Evolutionary conservation across 805 yeast species (phyloP).

Genomic region (Metschnikowia noctiluminum): DNA sequence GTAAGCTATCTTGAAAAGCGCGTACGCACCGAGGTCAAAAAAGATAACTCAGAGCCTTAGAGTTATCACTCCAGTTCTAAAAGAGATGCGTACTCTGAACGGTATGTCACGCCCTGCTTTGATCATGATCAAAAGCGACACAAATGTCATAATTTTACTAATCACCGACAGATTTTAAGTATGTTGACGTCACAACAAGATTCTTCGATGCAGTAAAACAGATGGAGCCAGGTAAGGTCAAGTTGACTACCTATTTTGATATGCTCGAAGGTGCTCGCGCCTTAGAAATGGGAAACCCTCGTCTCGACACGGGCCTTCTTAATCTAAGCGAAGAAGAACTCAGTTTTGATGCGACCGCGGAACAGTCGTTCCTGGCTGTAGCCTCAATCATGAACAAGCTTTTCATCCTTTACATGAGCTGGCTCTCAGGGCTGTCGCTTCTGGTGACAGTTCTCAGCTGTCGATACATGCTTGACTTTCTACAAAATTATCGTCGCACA

Average conservation of each 20-base stretch:
- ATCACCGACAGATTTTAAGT: slow-evolving; percentile 1
- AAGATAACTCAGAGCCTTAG: too few relatives aligned
- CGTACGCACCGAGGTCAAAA: too few relatives aligned
- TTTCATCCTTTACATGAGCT: slow-evolving; percentile 53
- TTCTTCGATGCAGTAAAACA: slow-evolving; percentile 35
- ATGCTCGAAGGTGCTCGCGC: slow-evolving; percentile 86
- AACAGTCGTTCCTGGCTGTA: slow-evolving; percentile 39
- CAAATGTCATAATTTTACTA: not conserved
- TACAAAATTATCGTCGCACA: slow-evolving; percentile 35
- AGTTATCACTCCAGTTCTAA: too few relatives aligned
- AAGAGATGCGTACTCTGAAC: too few relatives aligned
- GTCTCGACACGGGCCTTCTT: slow-evolving; percentile 77
- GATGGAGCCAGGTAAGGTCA: slow-evolving; percentile 47
- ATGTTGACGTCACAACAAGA: slow-evolving; percentile 52
- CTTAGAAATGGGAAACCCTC: slow-evolving; percentile 66
- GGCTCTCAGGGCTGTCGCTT: slow-evolving; percentile 75
- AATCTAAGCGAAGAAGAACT: slow-evolving; percentile 42
- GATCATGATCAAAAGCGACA: not conserved
- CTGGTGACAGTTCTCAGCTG: slow-evolving; percentile 79
- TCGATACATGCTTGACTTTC: slow-evolving; percentile 61
- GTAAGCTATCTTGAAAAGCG: too few relatives aligned
- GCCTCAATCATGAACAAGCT: slow-evolving; percentile 53
- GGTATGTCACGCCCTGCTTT: not conserved
- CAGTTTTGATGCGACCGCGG: slow-evolving; percentile 41
- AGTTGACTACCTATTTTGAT: slow-evolving; percentile 56